A percentile compares a stretch with the other conserved stretches of the same genome.
These are phyloP conservation scores for Trichoderma hamatum DNA, from an alignment of 2,329 filamentous ascomycete species.

Conservation along the genomic window DNA sequence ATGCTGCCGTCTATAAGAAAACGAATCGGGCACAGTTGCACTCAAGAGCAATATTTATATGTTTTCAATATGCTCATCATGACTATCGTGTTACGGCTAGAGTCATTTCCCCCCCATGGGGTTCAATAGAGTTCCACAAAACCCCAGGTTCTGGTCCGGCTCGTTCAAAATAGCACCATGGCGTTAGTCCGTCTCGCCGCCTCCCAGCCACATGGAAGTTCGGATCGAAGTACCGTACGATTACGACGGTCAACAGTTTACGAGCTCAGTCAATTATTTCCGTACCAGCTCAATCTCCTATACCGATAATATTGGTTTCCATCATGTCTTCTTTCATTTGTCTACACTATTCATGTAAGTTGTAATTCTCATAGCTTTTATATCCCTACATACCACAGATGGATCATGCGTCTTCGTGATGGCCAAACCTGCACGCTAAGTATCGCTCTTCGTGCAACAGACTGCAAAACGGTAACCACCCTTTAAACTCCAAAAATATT, in stretches of 20 bases:
- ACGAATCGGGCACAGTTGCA: not conserved
- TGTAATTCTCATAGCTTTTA: not conserved
- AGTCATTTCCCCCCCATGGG: constrained; percentile 6
- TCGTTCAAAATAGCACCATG: constrained; percentile 4
- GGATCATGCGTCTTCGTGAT: not conserved
- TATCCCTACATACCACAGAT: not conserved
- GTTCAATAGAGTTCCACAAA: constrained; percentile 12
- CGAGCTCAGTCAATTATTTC: not conserved
- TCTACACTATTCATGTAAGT: not conserved
- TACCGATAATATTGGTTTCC: not conserved
- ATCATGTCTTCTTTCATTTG: not conserved
- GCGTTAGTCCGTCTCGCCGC: not conserved
- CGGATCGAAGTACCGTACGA: constrained; percentile 1
- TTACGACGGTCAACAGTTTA: not conserved
- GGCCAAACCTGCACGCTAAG: not conserved
- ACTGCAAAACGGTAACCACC: not conserved
- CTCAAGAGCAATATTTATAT: not conserved
- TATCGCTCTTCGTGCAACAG: not conserved
- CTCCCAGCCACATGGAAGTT: constrained; percentile 15
- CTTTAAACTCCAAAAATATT: not conserved
- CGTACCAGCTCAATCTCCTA: fast-evolving
- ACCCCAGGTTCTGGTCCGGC: constrained; percentile 18
- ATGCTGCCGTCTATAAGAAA: not conserved
- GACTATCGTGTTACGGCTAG: not conserved
- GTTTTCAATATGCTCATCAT: not conserved